Evolutionary conservation across 768 basidiomycete species (phyloP), one percentile per base, ranked within the genome.

Genomic region (Cystofilobasidium macerans): DNA sequence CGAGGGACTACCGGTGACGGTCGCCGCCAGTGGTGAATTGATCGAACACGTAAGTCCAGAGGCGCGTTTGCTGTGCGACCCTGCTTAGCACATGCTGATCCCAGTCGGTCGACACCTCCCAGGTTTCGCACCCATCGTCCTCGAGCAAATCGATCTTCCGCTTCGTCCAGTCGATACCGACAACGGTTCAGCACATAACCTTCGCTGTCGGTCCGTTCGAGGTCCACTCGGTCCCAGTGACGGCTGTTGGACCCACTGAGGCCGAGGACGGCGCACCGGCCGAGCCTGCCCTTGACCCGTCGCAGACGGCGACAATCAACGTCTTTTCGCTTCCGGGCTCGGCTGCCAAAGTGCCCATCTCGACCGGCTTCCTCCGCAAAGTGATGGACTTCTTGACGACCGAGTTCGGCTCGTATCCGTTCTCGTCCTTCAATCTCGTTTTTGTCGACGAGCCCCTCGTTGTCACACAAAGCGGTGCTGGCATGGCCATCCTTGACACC

Each of bases 141-240:
- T 88, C 89, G 16, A 86, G 85, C 78, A 95, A 95, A 78, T 88
- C 87, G 57, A 94, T 98, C 65, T 98, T 93, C 76, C 80, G 93
- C 54, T 98, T 91, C 75, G 83, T 86, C 8, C 92, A 94, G 75
- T 79, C 86, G 28, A 84, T 85, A 16, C 82, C 87, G 28, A 93
- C 92, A 0, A 92, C 92, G 26, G 89, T 86, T n/a, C 95, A 98
- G 74, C 95, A 98, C 73, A 85, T 99, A 67, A 86, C 88, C 2
- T 98, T 94, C 73, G 92, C 93, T 57, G 91, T 89, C 13, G 95
- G 95, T 1, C 93, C 94, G 5, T 98, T 98, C 74, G 85, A 91
- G 54, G 71, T 73, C 2, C 63, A 71, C 18, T 71, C 73, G 40
- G 42, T 76, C 89, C 64, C 78, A 85, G 71, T 78, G 83, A 14